Evolutionary conservation across 2,329 filamentous ascomycete species (phyloP), one percentile per base, ranked within the genome.

Genomic region (Waltergamsia citrina): DNA sequence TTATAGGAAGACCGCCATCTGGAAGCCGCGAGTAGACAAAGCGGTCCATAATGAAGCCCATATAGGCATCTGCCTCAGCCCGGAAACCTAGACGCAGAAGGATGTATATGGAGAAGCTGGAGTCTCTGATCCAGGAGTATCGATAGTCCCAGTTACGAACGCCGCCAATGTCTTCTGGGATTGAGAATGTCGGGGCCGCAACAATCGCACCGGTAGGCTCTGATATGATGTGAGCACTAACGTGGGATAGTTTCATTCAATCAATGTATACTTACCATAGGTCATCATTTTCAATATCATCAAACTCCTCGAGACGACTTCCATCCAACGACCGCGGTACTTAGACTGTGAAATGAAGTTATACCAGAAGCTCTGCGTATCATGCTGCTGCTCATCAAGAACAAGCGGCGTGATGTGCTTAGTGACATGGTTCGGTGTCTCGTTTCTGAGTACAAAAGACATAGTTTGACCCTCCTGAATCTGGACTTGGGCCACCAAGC

Each of bases 201-300:
- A 86, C 69, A 33, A 87, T 86, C 7, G 82, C 83, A 3, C 83
- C 82, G 0, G 81, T 87, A 0, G 81, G 82, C 47, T 87, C 82
- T 59, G 5, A 35, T 15, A 31, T 8, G 5, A 23, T 11, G 22
- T 29, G 9, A 7, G 14, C 12, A 15, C 8, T 8, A 16, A 29
- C 8, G 7, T 9, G 26, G 26, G 26, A 11, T 16, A 15, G 10
- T 7, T 24, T 24, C 2, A 17, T 23, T 16, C 9, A 23, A 10
- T n/a, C 6, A 14, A 11, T 2, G 12, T 7, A 10, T 7, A 11
- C 38, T 27, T 38, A 59, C 56, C 56, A 45, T 79, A 87, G 0
- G 81, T 86, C 45, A 87, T 64, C 56, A 87, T 66, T 54, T 87
- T 87, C 29, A 87, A 56, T 34, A 85, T 75, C 63, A 87, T 72